Percentiles rank a stretch among this genome's conserved stretches.
Evolutionary conservation across 768 basidiomycete genomes (phyloP).

Genomic region (Tephrocybe rancida): DNA sequence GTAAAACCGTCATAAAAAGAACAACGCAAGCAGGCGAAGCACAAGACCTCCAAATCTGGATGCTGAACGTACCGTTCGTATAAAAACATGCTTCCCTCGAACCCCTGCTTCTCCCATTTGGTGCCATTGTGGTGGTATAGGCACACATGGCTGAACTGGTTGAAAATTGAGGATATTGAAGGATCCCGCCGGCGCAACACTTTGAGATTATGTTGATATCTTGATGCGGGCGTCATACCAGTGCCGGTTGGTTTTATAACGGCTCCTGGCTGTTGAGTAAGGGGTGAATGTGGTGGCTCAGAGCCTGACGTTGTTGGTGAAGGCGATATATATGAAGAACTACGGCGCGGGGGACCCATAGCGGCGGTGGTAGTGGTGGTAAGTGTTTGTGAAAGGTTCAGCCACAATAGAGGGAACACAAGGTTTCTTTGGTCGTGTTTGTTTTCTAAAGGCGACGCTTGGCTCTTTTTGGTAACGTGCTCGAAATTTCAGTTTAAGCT

Average conservation of each 20-base stretch:
- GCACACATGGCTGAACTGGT: constrained; percentile 89
- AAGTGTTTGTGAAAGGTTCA: neutral
- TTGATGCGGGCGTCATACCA: constrained; percentile 65
- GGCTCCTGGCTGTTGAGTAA: constrained; percentile 23
- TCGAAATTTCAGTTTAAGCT: constrained; percentile 10
- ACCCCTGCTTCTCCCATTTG: constrained; percentile 84
- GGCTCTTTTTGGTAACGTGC: neutral
- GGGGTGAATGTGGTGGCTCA: constrained; percentile 17
- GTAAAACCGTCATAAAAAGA: neutral
- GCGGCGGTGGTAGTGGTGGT: constrained; percentile 9
- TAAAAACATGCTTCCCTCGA: constrained; percentile 88
- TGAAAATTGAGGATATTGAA: constrained; percentile 77
- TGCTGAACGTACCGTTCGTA: constrained; percentile 69
- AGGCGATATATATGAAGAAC: constrained; percentile 16
- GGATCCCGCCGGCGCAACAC: constrained; percentile 80
- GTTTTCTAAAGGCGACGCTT: neutral
- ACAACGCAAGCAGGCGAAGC: neutral
- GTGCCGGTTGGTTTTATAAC: constrained; percentile 26
- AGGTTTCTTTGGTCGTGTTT: constrained; percentile 12
- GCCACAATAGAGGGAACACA: neutral
- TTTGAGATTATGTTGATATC: constrained; percentile 80
- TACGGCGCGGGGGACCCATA: constrained; percentile 35
- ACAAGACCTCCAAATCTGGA: neutral
- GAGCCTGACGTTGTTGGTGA: constrained; percentile 14
- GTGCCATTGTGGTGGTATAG: constrained; percentile 73